phyloP scores from a whole-genome alignment of 1,284 basidiomycete genomes.

The Peniophora sp. region DNA sequence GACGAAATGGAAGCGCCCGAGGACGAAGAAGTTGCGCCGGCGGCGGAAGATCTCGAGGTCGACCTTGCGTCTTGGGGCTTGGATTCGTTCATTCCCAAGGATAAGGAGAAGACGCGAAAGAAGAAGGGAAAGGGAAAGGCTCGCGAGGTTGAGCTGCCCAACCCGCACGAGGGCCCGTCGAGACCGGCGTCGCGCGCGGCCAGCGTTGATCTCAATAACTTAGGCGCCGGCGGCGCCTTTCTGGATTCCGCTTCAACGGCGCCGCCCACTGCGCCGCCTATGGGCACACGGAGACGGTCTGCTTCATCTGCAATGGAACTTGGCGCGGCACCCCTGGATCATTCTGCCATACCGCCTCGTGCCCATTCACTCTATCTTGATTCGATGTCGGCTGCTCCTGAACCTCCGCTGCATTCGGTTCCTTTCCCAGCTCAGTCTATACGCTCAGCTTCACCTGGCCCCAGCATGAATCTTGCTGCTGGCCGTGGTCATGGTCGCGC shows the following conservation, averaged over 20 bases:
- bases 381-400: slow-evolving; percentile 26
- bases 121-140: slow-evolving; percentile 20
- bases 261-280: slow-evolving; percentile 21
- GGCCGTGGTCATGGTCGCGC: slow-evolving; percentile 26
- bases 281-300: slow-evolving; percentile 31
- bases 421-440: slow-evolving; percentile 58
- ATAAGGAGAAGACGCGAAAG: slow-evolving; percentile 33
- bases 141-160: slow-evolving; percentile 36
- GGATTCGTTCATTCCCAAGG: slow-evolving; percentile 65
- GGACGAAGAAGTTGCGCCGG: slow-evolving; percentile 35
- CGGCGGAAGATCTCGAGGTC: slow-evolving; percentile 56
- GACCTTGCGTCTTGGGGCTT: slow-evolving; percentile 80
- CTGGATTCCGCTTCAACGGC: slow-evolving; percentile 26
- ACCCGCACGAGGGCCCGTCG: slow-evolving; percentile 35
- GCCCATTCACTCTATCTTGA: slow-evolving; percentile 39
- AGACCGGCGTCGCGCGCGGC: slow-evolving; percentile 39
- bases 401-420: slow-evolving; percentile 38
- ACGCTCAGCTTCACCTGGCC: slow-evolving; percentile 41
- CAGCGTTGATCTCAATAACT: slow-evolving; percentile 54
- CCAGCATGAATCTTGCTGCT: slow-evolving; percentile 15
- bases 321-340: slow-evolving; percentile 30
- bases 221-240: slow-evolving; percentile 38
- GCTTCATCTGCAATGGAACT: slow-evolving; percentile 51
- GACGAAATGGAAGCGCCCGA: slow-evolving; percentile 24
- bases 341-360: slow-evolving; percentile 32